Evolutionary conservation across 2,329 filamentous ascomycete genomes (phyloP), one percentile per base, ranked within the genome.

Genomic region (Fusarium citri): DNA sequence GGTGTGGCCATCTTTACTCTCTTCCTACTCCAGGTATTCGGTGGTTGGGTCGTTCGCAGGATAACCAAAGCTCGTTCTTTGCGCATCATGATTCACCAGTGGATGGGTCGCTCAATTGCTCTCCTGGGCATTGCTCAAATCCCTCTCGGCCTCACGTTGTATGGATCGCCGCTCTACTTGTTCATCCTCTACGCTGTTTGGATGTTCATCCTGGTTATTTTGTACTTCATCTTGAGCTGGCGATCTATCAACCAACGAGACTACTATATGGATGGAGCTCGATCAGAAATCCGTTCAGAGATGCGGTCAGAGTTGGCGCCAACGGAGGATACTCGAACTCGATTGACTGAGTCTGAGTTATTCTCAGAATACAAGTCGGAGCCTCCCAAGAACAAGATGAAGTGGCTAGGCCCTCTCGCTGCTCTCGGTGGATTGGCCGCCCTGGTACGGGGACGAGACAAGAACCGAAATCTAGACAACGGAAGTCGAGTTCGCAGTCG

Each of bases 161-260:
- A 98, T 76, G 96, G 96, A 8, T 97, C 94, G 30, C 95, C 96
- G 8, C 89, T 91, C 75, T 88, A 87, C 40, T 86, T 94, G 6
- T 99, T 98, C 78, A 89, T 99, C 55, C 83, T 98, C 6, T 99
- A 92, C 76, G 87, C 94, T 0, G 68, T 98, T 1, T 95, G 91
- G 84, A 91, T 92, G 78, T 88, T 89, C 28, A 85, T 92, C 20
- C 82, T 98, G 34, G 72, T 98, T 18, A 75, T 94, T 3, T 69
- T 89, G 16, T 98, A 94, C 80, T 97, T 98, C 74, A 83, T 95
- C 58, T 83, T 97, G 34, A 91, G 91, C 69, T 97, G 92, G 79
- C 84, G 88, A 47, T 79, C 90, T 82, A 80, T 89, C 81, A 80
- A 87, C 76, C 72, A 86, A 77, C 76, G 83, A 75, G 81, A 86